Percentiles rank a stretch among this genome's conserved stretches.
phyloP scores from a whole-genome alignment of 257 asterid genomes.

The Capsicum pubescens region DNA sequence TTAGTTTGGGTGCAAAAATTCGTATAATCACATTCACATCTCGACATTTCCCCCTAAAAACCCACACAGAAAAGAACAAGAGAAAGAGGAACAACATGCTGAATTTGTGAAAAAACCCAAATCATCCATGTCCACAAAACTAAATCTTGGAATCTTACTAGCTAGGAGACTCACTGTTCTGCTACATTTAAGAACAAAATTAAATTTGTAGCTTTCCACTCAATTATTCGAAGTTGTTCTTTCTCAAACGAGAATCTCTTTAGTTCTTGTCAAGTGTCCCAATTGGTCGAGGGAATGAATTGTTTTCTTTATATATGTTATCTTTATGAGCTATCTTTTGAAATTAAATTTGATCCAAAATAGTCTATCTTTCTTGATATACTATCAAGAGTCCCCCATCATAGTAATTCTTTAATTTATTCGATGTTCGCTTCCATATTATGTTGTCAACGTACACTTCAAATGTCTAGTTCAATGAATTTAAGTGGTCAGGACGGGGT shows the following conservation, averaged over 20 bases:
- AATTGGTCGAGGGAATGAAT: neutral
- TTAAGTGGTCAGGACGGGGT: neutral
- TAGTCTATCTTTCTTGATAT: neutral
- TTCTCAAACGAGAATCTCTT: slow-evolving; percentile 17
- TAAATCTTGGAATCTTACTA: slow-evolving; percentile 10
- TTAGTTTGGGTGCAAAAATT: neutral
- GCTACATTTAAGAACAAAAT: slow-evolving; percentile 13
- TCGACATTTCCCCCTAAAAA: neutral
- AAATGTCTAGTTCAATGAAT: neutral
- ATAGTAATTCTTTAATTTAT: neutral
- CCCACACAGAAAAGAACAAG: neutral
- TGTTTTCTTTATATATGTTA: accelerated
- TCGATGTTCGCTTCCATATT: neutral
- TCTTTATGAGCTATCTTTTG: neutral
- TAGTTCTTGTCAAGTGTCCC: neutral
- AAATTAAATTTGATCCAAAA: neutral
- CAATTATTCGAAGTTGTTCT: slow-evolving; percentile 29
- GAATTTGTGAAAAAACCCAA: neutral
- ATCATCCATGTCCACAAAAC: slow-evolving; percentile 13
- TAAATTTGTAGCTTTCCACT: slow-evolving; percentile 27
- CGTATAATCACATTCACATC: neutral
- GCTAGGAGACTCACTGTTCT: neutral
- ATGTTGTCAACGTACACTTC: neutral
- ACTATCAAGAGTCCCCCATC: neutral
- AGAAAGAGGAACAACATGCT: neutral